Evolutionary conservation across 495 filamentous ascomycete species (phyloP).

Genomic region (Hypoxylon subgilvum): DNA sequence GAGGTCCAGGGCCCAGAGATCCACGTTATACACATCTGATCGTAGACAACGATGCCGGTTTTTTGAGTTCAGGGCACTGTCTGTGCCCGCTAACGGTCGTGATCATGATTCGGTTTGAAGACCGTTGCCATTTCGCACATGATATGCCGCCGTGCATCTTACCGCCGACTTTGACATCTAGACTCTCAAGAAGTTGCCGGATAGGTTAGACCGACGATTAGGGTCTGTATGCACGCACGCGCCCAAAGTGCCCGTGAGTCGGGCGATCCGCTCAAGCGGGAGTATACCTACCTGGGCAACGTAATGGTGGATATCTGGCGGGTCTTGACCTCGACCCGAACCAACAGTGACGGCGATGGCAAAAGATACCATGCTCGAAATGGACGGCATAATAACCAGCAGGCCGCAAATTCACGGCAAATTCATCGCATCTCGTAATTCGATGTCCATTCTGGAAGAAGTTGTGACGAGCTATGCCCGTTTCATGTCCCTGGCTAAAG

Average conservation of each 20-base stretch:
- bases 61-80: not conserved
- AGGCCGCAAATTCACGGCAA: not conserved
- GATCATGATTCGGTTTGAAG: slow-evolving; percentile 15
- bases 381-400: slow-evolving; percentile 17
- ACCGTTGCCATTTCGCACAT: slow-evolving; percentile 10
- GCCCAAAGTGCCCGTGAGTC: slow-evolving; percentile 26
- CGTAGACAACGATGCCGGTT: not conserved
- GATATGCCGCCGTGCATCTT: slow-evolving; percentile 22
- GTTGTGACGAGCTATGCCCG: slow-evolving; percentile 34
- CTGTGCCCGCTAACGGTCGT: slow-evolving; percentile 6
- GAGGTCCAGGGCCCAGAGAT: not conserved
- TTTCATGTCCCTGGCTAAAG: slow-evolving; percentile 35
- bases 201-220: slow-evolving; percentile 23
- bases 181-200: slow-evolving; percentile 10
- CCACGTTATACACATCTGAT: not conserved
- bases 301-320: slow-evolving; percentile 22
- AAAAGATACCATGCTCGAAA: slow-evolving; percentile 4
- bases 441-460: slow-evolving; percentile 37
- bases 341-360: slow-evolving; percentile 2
- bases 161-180: slow-evolving; percentile 25
- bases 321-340: slow-evolving; percentile 15
- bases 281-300: too few species aligned
- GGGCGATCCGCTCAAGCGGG: slow-evolving; percentile 24
- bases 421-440: slow-evolving; percentile 33
- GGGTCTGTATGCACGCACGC: slow-evolving; percentile 29